Evolutionary conservation across 1,284 basidiomycete species (phyloP).

Genomic region (Puccinia novopanici): DNA sequence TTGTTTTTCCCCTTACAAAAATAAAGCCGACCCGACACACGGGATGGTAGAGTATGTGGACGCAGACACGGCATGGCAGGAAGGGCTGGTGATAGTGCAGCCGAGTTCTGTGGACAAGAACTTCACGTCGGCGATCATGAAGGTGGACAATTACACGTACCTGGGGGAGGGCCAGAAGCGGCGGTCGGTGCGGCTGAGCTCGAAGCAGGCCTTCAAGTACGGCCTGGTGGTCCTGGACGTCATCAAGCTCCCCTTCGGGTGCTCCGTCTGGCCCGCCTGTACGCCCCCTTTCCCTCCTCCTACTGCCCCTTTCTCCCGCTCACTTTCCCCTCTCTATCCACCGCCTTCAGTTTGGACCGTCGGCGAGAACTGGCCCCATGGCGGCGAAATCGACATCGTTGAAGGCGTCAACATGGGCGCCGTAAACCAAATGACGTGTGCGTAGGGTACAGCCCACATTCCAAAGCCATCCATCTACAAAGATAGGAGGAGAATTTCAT

Average conservation of each 20-base stretch:
- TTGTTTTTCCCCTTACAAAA: neutral
- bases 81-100: slow-evolving; percentile 68
- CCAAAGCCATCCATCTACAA: neutral
- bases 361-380: slow-evolving; percentile 70
- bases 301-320: too few species aligned
- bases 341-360: slow-evolving; percentile 61
- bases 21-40: slow-evolving; percentile 72
- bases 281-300: neutral
- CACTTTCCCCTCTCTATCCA: neutral
- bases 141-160: slow-evolving; percentile 74
- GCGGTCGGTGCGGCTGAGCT: slow-evolving; percentile 69
- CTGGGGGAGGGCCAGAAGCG: slow-evolving; percentile 68
- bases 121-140: slow-evolving; percentile 67
- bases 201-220: slow-evolving; percentile 68
- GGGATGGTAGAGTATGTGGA: slow-evolving; percentile 69
- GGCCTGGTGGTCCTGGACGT: slow-evolving; percentile 79
- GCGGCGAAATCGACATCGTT: slow-evolving; percentile 72
- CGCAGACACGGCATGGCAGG: slow-evolving; percentile 62
- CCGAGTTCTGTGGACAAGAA: slow-evolving; percentile 60
- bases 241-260: slow-evolving; percentile 73
- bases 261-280: slow-evolving; percentile 77
- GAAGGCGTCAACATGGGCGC: slow-evolving; percentile 67
- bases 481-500: neutral
- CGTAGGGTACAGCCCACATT: neutral
- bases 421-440: slow-evolving; percentile 38